Percentiles rank a stretch among this genome's conserved stretches.
Conservation (phyloP, 2,329 filamentous ascomycete genomes). For the Aspergillus candidus region DNA sequence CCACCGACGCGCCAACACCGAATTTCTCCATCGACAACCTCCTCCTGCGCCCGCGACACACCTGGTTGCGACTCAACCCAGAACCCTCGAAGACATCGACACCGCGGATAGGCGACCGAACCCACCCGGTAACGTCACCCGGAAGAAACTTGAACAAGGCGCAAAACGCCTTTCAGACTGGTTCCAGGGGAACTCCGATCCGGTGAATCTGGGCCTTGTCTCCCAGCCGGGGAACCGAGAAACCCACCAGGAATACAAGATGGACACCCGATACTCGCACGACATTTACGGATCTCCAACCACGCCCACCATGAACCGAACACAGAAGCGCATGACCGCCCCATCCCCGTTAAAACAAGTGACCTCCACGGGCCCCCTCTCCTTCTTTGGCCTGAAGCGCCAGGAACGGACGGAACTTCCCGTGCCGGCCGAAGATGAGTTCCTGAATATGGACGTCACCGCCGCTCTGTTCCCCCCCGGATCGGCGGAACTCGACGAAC, state of each 20-base stretch:
- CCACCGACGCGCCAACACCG: slow-evolving; percentile 33
- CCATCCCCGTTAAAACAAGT: slow-evolving; percentile 30
- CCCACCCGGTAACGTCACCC: slow-evolving; percentile 20
- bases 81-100: slow-evolving; percentile 18
- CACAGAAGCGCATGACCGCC: slow-evolving; percentile 25
- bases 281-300: slow-evolving; percentile 12
- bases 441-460: slow-evolving; percentile 51
- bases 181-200: slow-evolving; percentile 49
- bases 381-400: slow-evolving; percentile 38
- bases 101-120: slow-evolving; percentile 9
- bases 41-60: slow-evolving; percentile 15
- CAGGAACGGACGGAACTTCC: slow-evolving; percentile 26
- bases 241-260: slow-evolving; percentile 10
- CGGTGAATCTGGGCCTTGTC: slow-evolving; percentile 41
- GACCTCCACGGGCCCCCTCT: slow-evolving; percentile 34
- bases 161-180: slow-evolving; percentile 42
- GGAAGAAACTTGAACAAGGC: slow-evolving; percentile 27
- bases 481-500: slow-evolving; percentile 43
- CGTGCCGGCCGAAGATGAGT: slow-evolving; percentile 45
- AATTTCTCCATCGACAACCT: slow-evolving; percentile 23
- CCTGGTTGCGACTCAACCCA: slow-evolving; percentile 21
- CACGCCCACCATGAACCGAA: slow-evolving; percentile 15
- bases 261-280: slow-evolving; percentile 10
- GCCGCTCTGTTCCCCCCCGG: slow-evolving; percentile 50
- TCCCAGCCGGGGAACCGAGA: slow-evolving; percentile 10